Evolutionary conservation across 352 stramenopile species (phyloP), one percentile per base, ranked within the genome.

Genomic region (Thraustochytrium sp.): DNA sequence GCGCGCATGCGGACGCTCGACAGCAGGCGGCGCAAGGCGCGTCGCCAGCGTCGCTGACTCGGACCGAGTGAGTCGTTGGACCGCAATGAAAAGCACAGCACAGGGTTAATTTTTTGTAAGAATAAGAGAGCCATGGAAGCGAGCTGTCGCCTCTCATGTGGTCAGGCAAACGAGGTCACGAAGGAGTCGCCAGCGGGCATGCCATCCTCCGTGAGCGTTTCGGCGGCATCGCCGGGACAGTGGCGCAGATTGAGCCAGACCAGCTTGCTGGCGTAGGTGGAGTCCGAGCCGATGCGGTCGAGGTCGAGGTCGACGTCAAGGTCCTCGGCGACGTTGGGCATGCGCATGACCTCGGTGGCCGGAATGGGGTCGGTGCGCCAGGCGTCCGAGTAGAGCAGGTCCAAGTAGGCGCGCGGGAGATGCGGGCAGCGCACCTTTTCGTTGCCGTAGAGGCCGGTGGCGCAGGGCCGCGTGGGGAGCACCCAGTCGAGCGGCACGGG

Each of bases 371-470:
- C 46, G 11, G 42, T 80, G n/a, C 68, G 46, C 68, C 68, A 80
- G 13, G n/a, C 5, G 1, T 42, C 4, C 48, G 31, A 29, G 26
- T 80, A 80, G 29, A 55, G 13, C 29, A 80, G 48, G 37, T 80
- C 68, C 16, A 80, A 42, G 34, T 80, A 80, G 9, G 68, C 48
- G 13, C 29, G 5, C 4, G 40, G 34, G 44, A 63, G 23, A 36
- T 51, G 68, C 46, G 68, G 68, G n/a, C 68, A 80, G 13, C n/a
- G 68, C 9, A 80, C 68, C 18, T 80, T 80, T n/a, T 62, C 65
- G 59, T 54, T 75, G 51, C 68, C 68, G 8, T 80, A 63, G n/a
- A 64, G 34, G 21, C n/a, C 21, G 53, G 29, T 18, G 44, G 68
- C 44, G 38, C 68, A 80, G 9, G 44, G 68, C 37, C 23, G 23